These are phyloP conservation scores for Psidium guajava DNA, from an alignment of 345 rosid species.

Conservation along the genomic window DNA sequence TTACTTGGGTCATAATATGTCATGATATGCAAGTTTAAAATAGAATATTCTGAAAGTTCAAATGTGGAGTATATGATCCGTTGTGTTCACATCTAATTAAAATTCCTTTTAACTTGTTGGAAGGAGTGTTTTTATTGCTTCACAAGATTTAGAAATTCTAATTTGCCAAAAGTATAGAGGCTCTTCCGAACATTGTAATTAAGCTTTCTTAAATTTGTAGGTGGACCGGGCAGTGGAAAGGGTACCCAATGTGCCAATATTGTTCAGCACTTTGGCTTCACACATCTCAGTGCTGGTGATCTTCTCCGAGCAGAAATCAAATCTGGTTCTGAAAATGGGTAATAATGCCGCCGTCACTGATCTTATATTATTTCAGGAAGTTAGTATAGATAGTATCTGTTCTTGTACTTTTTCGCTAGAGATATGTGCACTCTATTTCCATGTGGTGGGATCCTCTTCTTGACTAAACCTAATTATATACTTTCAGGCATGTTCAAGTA, in stretches of 20 bases:
- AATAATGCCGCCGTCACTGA: background rate
- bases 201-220: slow-evolving; percentile 21
- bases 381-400: background rate
- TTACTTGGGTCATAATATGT: background rate
- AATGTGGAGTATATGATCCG: background rate
- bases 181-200: background rate
- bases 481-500: background rate
- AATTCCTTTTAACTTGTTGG: background rate
- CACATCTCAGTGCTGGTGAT: slow-evolving; percentile 82
- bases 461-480: background rate
- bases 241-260: slow-evolving; percentile 75
- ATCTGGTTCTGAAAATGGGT: slow-evolving; percentile 83
- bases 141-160: background rate
- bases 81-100: background rate
- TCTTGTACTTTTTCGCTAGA: background rate
- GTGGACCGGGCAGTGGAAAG: slow-evolving; percentile 95
- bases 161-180: background rate
- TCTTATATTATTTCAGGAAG: background rate
- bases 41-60: background rate
- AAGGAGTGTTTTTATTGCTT: background rate
- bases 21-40: background rate
- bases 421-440: background rate
- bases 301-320: slow-evolving; percentile 65
- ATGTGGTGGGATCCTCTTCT: background rate
- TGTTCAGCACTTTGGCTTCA: slow-evolving; percentile 50